phyloP scores from a whole-genome alignment of 73 alveolate species.

The Durusdinium trenchii region DNA sequence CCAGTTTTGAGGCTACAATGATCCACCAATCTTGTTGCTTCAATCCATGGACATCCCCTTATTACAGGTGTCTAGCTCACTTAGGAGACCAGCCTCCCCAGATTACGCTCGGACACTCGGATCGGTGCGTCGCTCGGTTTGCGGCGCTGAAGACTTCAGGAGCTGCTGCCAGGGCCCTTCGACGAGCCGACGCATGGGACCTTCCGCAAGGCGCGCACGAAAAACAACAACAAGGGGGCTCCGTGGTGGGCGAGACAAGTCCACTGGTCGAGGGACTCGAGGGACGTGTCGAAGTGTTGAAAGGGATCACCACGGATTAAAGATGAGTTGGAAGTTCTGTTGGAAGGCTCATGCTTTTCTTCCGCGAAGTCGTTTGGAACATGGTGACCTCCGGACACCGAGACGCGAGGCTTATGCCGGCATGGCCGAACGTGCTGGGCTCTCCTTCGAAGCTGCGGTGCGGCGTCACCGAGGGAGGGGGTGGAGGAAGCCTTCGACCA shows the following conservation, averaged over 20 bases:
- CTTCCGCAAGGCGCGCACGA: constrained; percentile 32
- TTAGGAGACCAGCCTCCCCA: too few relatives aligned
- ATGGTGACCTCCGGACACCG: background rate
- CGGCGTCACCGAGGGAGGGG: too few relatives aligned
- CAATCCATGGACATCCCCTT: background rate
- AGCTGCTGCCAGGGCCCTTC: constrained; percentile 78
- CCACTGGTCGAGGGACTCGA: too few relatives aligned
- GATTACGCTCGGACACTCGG: too few relatives aligned
- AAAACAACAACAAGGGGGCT: background rate
- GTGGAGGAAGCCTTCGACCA: too few relatives aligned
- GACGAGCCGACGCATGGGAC: constrained; percentile 74
- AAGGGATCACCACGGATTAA: too few relatives aligned
- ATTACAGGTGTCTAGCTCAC: too few relatives aligned
- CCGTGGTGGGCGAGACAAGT: background rate
- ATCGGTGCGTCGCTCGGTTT: too few relatives aligned
- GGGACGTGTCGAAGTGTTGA: background rate
- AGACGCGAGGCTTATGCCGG: constrained; percentile 58
- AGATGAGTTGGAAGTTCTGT: too few relatives aligned
- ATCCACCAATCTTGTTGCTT: too few relatives aligned
- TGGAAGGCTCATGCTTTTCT: too few relatives aligned
- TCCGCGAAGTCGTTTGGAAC: too few relatives aligned
- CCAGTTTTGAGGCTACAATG: background rate
- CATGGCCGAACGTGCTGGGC: constrained; percentile 61
- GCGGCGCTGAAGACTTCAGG: background rate
- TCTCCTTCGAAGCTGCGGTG: constrained; percentile 56